A percentile compares a stretch with the other conserved stretches of the same genome.
Conservation (phyloP, 2,329 filamentous ascomycete species). For the Aspergillus brasiliensis region DNA sequence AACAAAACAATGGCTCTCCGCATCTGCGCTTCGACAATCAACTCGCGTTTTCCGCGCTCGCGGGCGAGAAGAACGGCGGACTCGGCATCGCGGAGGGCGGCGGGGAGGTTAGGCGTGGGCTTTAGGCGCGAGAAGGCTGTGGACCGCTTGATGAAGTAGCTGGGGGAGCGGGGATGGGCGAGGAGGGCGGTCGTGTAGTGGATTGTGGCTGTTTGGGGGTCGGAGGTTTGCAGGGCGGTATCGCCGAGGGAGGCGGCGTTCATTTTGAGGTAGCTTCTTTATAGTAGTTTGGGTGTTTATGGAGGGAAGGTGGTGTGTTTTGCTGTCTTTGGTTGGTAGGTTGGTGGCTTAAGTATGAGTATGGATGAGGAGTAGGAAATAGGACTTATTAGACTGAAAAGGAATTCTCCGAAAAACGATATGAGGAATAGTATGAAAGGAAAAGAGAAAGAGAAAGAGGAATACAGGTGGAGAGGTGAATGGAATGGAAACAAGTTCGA, state of each 20-base stretch:
- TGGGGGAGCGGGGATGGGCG: constrained; percentile 65
- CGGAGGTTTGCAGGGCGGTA: constrained; percentile 61
- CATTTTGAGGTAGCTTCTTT: constrained; percentile 38
- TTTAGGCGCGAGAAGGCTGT: constrained; percentile 71
- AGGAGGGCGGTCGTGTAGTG: constrained; percentile 68
- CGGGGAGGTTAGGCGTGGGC: constrained; percentile 41
- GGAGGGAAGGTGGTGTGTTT: not conserved
- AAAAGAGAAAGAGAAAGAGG: not conserved
- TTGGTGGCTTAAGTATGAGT: not conserved
- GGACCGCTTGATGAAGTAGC: constrained; percentile 80
- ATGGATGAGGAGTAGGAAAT: not conserved
- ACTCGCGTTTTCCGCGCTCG: constrained; percentile 71
- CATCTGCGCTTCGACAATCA: constrained; percentile 79
- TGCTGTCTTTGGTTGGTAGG: not conserved
- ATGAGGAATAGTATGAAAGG: no score
- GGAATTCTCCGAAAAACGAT: not conserved
- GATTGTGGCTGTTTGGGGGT: constrained; percentile 69
- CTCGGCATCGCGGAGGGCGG: constrained; percentile 70
- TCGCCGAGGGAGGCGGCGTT: constrained; percentile 59
- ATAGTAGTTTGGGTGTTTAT: not conserved
- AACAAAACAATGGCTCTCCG: constrained; percentile 75
- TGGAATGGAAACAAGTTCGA: not conserved
- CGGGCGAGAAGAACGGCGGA: constrained; percentile 63
- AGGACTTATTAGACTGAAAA: no score
- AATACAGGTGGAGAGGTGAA: not conserved